These are phyloP conservation scores for Aureoboletus auriporus DNA, from an alignment of 768 basidiomycete species.

Conservation along the genomic window DNA sequence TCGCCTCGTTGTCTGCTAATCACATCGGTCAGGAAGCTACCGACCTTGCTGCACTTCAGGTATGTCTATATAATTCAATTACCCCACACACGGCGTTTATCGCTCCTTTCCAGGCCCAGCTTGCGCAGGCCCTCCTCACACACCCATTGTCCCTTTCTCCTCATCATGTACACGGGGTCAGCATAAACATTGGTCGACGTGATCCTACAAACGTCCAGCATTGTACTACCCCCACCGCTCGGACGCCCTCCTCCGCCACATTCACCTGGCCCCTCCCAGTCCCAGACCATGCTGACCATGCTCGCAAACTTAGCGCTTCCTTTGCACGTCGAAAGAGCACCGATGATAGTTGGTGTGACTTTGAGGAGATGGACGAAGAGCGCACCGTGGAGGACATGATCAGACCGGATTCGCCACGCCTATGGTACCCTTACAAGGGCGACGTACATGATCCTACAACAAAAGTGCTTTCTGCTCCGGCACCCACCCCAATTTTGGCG, in stretches of 20 bases:
- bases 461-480: conserved; percentile 23
- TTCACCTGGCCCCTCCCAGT: conserved; percentile 28
- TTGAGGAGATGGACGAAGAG: conserved; percentile 43
- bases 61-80: conserved; percentile 17
- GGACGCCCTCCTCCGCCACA: conserved; percentile 30
- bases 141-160: conserved; percentile 28
- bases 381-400: conserved; percentile 45
- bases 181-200: conserved; percentile 22
- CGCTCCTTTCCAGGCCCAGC: conserved; percentile 36
- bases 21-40: conserved; percentile 54
- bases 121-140: conserved; percentile 39
- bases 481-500: conserved; percentile 9
- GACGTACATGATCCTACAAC: conserved; percentile 11
- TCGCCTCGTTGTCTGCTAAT: conserved; percentile 41
- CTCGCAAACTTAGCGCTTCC: conserved; percentile 27
- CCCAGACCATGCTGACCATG: conserved; percentile 18
- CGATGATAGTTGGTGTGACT: conserved; percentile 27
- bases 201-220: conserved; percentile 36
- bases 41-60: conserved; percentile 47
- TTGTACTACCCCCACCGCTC: conserved; percentile 37
- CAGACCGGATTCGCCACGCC: conserved; percentile 29
- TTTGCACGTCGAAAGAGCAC: conserved; percentile 19
- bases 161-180: conserved; percentile 17
- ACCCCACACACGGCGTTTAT: conserved; percentile 19
- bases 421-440: conserved; percentile 20